Conservation (phyloP, 1,284 basidiomycete genomes). For the Microbotryomycetes sp. region DNA sequence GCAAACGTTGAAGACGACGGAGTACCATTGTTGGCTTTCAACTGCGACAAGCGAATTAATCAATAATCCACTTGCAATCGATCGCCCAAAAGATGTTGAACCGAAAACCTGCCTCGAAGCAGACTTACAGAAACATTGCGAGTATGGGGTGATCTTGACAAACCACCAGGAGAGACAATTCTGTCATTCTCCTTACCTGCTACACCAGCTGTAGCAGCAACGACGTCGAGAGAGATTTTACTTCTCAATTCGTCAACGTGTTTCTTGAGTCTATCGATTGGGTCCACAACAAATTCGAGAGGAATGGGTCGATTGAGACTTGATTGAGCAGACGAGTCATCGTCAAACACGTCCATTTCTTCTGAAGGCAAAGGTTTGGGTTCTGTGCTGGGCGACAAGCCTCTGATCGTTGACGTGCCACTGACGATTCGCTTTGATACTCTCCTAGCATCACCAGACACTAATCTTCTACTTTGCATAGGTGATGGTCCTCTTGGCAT, state of each 20-base stretch:
- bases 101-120: neutral
- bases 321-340: neutral
- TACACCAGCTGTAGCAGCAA: too few relatives aligned
- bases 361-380: neutral
- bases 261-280: constrained; percentile 1
- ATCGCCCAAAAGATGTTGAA: neutral
- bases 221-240: constrained; percentile 13
- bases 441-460: neutral
- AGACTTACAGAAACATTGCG: constrained; percentile 23
- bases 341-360: neutral
- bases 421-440: constrained; percentile 11
- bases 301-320: too few relatives aligned
- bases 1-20: neutral
- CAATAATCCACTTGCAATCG: neutral
- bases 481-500: neutral
- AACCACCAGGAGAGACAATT: constrained; percentile 10
- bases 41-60: neutral
- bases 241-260: constrained; percentile 20
- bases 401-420: constrained; percentile 15
- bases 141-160: constrained; percentile 28
- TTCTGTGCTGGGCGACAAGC: neutral
- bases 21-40: constrained; percentile 1
- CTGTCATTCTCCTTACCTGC: constrained; percentile 30
- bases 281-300: neutral
- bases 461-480: neutral